Evolutionary conservation across 441 rosid genomes (phyloP).

Genomic region (Rhodomyrtus psidioides): DNA sequence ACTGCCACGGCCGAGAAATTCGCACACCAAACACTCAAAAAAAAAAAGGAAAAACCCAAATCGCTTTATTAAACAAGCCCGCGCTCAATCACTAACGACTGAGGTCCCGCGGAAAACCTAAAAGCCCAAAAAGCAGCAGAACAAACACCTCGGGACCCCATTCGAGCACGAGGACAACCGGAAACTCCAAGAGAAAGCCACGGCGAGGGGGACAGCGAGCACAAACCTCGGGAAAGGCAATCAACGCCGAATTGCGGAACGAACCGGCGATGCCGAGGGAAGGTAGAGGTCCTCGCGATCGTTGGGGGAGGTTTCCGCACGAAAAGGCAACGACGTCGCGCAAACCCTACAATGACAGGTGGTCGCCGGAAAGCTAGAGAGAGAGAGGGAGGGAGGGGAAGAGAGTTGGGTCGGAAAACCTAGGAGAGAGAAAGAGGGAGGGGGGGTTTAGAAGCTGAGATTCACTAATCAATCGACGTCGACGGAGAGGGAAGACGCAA

Average conservation of each 20-base stretch:
- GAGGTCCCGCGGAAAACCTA: background rate
- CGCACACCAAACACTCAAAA: background rate
- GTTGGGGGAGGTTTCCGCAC: background rate
- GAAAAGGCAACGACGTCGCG: background rate
- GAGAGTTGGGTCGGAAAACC: background rate
- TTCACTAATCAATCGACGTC: background rate
- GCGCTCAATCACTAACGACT: background rate
- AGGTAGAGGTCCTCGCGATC: background rate
- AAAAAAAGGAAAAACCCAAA: background rate
- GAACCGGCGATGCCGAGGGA: background rate
- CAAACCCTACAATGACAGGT: background rate
- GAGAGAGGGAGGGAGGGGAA: background rate
- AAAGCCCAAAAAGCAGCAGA: background rate
- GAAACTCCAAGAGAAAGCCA: background rate
- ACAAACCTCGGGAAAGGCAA: background rate
- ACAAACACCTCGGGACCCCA: background rate
- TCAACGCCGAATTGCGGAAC: background rate
- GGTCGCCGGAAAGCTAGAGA: background rate
- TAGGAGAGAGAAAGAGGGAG: background rate
- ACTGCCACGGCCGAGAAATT: background rate
- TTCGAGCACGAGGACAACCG: background rate
- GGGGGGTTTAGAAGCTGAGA: background rate
- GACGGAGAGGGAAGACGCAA: background rate
- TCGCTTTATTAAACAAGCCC: background rate
- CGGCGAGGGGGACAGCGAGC: background rate